Evolutionary conservation across 2,329 filamentous ascomycete species (phyloP).

Genomic region (Aphanocladium album): DNA sequence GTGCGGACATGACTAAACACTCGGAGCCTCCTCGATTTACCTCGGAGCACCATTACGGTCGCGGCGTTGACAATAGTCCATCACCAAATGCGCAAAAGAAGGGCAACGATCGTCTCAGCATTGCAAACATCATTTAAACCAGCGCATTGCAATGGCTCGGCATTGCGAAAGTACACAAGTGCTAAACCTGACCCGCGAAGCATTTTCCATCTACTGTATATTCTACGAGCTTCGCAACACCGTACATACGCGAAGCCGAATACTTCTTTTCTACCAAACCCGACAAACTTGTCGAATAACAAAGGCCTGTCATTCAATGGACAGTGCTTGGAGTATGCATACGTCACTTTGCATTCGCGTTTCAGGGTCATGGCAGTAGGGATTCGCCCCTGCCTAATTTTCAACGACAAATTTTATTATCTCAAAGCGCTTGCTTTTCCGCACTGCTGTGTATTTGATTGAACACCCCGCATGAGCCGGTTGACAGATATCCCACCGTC

Average conservation of each 20-base stretch:
- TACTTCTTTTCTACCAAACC: neutral
- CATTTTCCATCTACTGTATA: neutral
- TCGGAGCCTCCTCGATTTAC: constrained; percentile 5
- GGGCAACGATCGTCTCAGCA: constrained; percentile 33
- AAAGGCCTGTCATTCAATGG: neutral
- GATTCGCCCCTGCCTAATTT: neutral
- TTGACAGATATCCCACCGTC: neutral
- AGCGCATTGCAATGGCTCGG: neutral
- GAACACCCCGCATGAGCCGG: neutral
- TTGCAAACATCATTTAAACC: constrained; percentile 41
- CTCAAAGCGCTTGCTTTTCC: neutral
- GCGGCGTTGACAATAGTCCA: constrained; percentile 25
- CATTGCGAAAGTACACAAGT: no score
- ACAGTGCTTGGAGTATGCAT: neutral
- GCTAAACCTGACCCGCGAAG: no score
- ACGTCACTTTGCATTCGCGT: neutral
- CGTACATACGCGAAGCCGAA: neutral
- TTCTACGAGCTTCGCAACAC: neutral
- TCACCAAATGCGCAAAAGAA: constrained; percentile 20
- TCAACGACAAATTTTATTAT: neutral
- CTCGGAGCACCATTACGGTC: constrained; percentile 17
- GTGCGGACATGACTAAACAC: constrained; percentile 21
- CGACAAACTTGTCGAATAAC: neutral
- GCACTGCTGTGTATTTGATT: neutral
- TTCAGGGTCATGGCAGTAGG: neutral